Percentiles rank a stretch among this genome's conserved stretches.
Conservation (phyloP, 176 grass and related monocot genomes). For the Hyparrhenia diplandra region DNA sequence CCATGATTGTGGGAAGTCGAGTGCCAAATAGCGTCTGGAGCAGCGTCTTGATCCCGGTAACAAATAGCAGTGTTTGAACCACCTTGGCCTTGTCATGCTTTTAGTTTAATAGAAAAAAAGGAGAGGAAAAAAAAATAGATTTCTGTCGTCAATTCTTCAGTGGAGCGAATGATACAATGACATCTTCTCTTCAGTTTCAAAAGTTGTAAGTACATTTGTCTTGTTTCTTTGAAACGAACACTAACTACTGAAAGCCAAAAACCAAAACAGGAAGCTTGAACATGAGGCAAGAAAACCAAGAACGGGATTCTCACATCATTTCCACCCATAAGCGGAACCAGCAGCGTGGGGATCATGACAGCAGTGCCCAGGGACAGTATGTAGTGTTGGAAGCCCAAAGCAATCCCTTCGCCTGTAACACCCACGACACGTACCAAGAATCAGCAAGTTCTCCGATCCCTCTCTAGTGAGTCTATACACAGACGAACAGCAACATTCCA, state of each 20-base stretch:
- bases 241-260: background rate
- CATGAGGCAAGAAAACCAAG: background rate
- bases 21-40: conserved; percentile 91
- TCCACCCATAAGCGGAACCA: conserved; percentile 91
- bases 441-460: background rate
- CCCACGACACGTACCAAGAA: conserved; percentile 3
- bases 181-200: background rate
- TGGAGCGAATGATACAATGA: background rate
- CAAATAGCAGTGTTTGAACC: conserved; percentile 90
- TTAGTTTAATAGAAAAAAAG: background rate
- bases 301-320: conserved; percentile 58
- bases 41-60: conserved; percentile 89
- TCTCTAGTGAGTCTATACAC: background rate
- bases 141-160: background rate
- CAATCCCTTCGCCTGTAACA: conserved; percentile 65
- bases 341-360: conserved; percentile 85
- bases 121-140: background rate
- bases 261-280: background rate
- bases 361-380: conserved; percentile 73
- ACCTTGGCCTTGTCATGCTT: conserved; percentile 81
- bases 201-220: background rate
- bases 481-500: background rate
- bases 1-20: conserved; percentile 81
- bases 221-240: background rate
- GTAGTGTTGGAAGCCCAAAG: conserved; percentile 89